Base-by-base conservation (phyloP, 176 grass and related monocot genomes). In the Thalia dealbata region DNA sequence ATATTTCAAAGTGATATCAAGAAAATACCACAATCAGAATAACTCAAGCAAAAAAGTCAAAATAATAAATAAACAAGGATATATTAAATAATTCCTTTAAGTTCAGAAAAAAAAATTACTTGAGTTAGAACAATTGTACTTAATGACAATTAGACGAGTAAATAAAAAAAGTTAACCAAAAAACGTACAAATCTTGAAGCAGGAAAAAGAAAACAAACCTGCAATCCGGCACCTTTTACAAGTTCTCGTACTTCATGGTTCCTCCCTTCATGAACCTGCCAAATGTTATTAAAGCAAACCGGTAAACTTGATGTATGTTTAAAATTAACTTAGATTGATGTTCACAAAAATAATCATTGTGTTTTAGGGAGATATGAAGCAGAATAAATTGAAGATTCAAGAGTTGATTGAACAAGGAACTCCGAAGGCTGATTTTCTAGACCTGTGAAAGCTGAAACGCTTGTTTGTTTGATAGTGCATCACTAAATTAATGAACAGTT, bases 171-270 rank as follows among this genome's bases (percentile, higher is more conserved):
- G 81, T 51, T 64, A 51, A 4, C 44, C 52, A 55, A 1, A 13
- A 67, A 50, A 80, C 1, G 29, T 14, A 63, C 14, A 29, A 25
- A 23, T 55, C 41, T 23, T 5, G 76, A 70, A 65, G 45, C 55
- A 58, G 78, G 15, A 73, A 52, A 84, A 56, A 7, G 32, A 69
- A 23, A 15, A 26, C 77, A 60, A 85, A 97, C 93, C 84, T 97
- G 60, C 74, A 97, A 68, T 32, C 93, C 93, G 64, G 89, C 85
- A 86, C 84, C 88, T 62, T 92, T 88, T 64, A 97, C 87, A 81
- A 97, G 82, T 84, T 92, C 85, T 61, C 89, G 87, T 29, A 97
- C 87, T 88, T 97, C 93, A 78, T 92, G 89, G 73, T 92, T 97
- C 70, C 87, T 86, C 79, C 93, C 93, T 88, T 97, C 89, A 90